Evolutionary conservation across 805 yeast species (phyloP), one percentile per base, ranked within the genome.

Genomic region (Metschnikowia bowlesiae): DNA sequence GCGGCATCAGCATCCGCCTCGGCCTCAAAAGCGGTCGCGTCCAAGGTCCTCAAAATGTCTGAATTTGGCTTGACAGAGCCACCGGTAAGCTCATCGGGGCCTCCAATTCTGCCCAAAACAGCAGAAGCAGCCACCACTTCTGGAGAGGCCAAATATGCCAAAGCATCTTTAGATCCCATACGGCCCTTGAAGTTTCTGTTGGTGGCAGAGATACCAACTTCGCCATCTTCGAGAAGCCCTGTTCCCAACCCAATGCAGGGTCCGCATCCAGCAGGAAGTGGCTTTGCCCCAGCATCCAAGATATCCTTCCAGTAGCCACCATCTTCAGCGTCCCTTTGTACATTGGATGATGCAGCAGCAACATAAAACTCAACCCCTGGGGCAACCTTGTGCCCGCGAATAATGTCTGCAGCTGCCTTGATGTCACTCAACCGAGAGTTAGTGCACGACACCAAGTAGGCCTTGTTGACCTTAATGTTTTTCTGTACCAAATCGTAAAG

Each of bases 111-210:
- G 53, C 99, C 99, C 55, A 88, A 72, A n/a, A 92, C 83, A 1
- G 99, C 99, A 52, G 96, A 87, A 0, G 99, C 98, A 46, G 99
- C 98, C 52, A 94, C 99, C 28, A 94, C 96, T 57, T 91, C 97
- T 5, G 99, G 99, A 1, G 97, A 90, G 0, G 97, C 97, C 57
- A 94, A 79, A 68, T 87, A 94, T 0, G 99, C 99, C 53, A 90
- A 74, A 0, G 99, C 99, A 61, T 94, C 97, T 60, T 86, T 87
- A 7, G 96, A 86, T 8, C 99, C 99, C 99, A 94, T 94, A 74
- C 99, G 84, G 54, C 99, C 99, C 73, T 94, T 94, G 80, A 94
- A 94, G 73, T 94, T 94, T 75, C 99, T 84, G 76, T 94, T 94
- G 7, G 99, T 94, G 51, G 99, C 99, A 56, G 96, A 88, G 62